Percentiles rank a stretch among this genome's conserved stretches.
phyloP scores from a whole-genome alignment of 352 stramenopile genomes.

The Phytophthora ohioensis region DNA sequence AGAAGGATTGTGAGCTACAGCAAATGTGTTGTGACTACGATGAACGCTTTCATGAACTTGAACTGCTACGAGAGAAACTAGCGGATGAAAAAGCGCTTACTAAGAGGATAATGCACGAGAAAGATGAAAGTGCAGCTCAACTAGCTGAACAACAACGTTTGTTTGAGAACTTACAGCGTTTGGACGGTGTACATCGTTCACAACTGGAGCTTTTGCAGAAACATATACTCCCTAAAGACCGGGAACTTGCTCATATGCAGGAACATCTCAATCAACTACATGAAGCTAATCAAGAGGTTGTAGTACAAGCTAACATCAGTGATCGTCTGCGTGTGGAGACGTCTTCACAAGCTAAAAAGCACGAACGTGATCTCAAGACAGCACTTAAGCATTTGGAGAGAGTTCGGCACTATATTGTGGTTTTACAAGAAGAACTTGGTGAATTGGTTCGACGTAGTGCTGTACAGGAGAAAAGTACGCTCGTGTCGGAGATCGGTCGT shows the following conservation, averaged over 20 bases:
- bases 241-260: conserved; percentile 72
- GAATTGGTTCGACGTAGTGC: conserved; percentile 66
- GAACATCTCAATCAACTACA: conserved; percentile 67
- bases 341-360: conserved; percentile 49
- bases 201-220: conserved; percentile 79
- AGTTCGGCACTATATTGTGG: conserved; percentile 63
- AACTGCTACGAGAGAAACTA: conserved; percentile 46
- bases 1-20: conserved; percentile 68
- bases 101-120: conserved; percentile 49
- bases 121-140: conserved; percentile 41
- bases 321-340: conserved; percentile 65
- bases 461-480: conserved; percentile 68
- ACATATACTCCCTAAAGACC: conserved; percentile 75
- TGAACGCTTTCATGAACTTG: conserved; percentile 39
- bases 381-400: conserved; percentile 52
- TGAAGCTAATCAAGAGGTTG: conserved; percentile 71
- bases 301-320: conserved; percentile 74
- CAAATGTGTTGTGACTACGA: conserved; percentile 42
- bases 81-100: conserved; percentile 42
- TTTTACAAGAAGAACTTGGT: conserved; percentile 71
- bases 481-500: conserved; percentile 68
- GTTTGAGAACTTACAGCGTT: conserved; percentile 62
- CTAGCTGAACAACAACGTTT: conserved; percentile 52
- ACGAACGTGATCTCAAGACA: conserved; percentile 47
- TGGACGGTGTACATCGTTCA: conserved; percentile 78